phyloP scores from a whole-genome alignment of 305 asterid genomes.

The Ajuga reptans region DNA sequence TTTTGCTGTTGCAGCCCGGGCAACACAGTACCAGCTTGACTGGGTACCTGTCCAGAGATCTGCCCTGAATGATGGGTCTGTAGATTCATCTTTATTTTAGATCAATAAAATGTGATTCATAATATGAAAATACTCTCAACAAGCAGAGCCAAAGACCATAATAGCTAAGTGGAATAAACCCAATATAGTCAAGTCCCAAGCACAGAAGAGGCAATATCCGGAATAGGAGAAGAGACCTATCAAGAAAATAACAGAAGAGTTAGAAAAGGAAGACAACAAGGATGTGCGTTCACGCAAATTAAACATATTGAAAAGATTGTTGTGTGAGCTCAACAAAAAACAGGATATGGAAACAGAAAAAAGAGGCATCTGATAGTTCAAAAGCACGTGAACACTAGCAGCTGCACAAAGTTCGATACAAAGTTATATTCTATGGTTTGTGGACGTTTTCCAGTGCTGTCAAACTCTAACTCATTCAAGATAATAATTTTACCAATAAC shows the following conservation, averaged over 20 bases:
- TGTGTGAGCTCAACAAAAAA: not conserved
- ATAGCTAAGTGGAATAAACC: slow-evolving; percentile 8
- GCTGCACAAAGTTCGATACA: not conserved
- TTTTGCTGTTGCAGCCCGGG: slow-evolving; percentile 56
- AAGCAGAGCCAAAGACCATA: slow-evolving; percentile 20
- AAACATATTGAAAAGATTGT: not conserved
- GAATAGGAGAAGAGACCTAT: slow-evolving; percentile 28
- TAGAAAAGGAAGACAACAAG: slow-evolving; percentile 2
- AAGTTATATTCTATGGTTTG: not conserved
- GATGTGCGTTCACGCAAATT: not conserved
- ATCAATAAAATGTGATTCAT: slow-evolving; percentile 22
- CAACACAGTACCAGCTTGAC: slow-evolving; percentile 48
- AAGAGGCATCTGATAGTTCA: not conserved
- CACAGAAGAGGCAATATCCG: slow-evolving; percentile 9
- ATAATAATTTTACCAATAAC: not conserved
- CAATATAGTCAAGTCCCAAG: slow-evolving; percentile 9
- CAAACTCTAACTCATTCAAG: not conserved
- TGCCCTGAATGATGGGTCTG: slow-evolving; percentile 70
- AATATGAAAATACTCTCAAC: slow-evolving; percentile 22
- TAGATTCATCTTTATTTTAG: slow-evolving; percentile 51
- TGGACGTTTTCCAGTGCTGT: not conserved
- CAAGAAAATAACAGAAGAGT: slow-evolving; percentile 13
- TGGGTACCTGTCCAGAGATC: slow-evolving; percentile 64
- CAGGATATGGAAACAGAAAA: not conserved
- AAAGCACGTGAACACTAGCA: not conserved